Percentiles rank a stretch among this genome's conserved stretches.
Evolutionary conservation across 257 asterid species (phyloP).

Genomic region (Solanum sejunctum): DNA sequence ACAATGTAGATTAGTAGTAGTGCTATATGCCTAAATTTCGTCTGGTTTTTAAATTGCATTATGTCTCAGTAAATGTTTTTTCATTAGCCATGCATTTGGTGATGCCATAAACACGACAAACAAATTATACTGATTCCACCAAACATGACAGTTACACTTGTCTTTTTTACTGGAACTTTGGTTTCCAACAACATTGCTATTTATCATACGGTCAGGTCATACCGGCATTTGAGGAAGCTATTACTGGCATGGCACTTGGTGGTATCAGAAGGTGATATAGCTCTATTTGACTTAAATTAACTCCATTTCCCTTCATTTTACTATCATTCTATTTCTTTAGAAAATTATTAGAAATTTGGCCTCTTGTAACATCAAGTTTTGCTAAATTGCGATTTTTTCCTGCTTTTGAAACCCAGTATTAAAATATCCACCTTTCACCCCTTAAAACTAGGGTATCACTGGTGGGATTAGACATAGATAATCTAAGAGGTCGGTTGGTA

Average conservation of each 20-base stretch:
- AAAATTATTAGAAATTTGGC: neutral
- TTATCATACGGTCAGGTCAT: conserved; percentile 58
- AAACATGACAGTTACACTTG: neutral
- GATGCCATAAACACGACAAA: neutral
- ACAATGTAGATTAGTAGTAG: neutral
- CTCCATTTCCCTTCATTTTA: neutral
- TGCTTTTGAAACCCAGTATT: neutral
- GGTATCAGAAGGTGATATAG: conserved; percentile 70
- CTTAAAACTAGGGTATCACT: neutral
- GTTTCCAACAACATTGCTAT: conserved; percentile 7
- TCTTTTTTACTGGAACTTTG: neutral
- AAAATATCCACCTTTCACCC: neutral
- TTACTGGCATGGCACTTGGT: conserved; percentile 84
- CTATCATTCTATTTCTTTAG: neutral
- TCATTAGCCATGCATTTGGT: neutral
- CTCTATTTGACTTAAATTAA: neutral
- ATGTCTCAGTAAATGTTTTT: neutral
- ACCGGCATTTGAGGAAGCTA: conserved; percentile 95
- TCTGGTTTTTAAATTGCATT: neutral
- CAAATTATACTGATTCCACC: neutral
- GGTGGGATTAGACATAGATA: neutral
- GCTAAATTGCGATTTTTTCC: neutral
- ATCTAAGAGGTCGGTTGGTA: too few relatives aligned
- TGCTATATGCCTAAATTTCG: neutral
- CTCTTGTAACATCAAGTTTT: neutral